These are phyloP conservation scores for Cordyceps pruinosa DNA, from an alignment of 2,329 filamentous ascomycete species.

Conservation along the genomic window DNA sequence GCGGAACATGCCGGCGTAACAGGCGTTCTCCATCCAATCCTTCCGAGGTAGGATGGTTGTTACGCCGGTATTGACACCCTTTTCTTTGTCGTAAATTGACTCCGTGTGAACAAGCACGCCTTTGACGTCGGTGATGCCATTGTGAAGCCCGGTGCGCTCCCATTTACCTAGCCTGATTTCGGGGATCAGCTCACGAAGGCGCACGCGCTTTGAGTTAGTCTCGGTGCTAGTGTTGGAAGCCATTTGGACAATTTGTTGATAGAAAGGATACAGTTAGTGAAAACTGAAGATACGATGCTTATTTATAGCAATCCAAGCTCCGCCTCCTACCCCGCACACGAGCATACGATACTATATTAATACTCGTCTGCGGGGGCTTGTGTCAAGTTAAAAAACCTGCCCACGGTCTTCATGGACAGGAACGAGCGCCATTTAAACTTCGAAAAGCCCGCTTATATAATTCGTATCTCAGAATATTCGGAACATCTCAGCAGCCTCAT, in stretches of 20 bases:
- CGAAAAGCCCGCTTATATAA: not conserved
- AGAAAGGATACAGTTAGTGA: not conserved
- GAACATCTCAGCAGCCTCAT: not conserved
- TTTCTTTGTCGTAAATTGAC: conserved; percentile 27
- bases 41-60: conserved; percentile 38
- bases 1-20: conserved; percentile 41
- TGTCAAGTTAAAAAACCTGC: not conserved
- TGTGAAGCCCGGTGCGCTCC: conserved; percentile 32
- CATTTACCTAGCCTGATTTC: conserved; percentile 33
- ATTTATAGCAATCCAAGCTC: not conserved
- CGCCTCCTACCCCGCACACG: not conserved
- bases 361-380: not conserved
- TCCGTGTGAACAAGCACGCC: conserved; percentile 37
- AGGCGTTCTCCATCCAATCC: conserved; percentile 35
- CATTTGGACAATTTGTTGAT: not conserved
- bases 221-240: not conserved
- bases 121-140: conserved; percentile 39
- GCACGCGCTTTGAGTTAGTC: not conserved
- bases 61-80: conserved; percentile 36
- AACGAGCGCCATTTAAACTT: not conserved
- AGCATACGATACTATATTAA: not conserved
- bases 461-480: not conserved
- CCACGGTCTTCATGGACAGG: too few relatives aligned
- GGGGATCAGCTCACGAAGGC: conserved; percentile 35
- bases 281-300: not conserved